phyloP scores from a whole-genome alignment of 2,329 filamentous ascomycete genomes.

The Talaromyces sp. region DNA sequence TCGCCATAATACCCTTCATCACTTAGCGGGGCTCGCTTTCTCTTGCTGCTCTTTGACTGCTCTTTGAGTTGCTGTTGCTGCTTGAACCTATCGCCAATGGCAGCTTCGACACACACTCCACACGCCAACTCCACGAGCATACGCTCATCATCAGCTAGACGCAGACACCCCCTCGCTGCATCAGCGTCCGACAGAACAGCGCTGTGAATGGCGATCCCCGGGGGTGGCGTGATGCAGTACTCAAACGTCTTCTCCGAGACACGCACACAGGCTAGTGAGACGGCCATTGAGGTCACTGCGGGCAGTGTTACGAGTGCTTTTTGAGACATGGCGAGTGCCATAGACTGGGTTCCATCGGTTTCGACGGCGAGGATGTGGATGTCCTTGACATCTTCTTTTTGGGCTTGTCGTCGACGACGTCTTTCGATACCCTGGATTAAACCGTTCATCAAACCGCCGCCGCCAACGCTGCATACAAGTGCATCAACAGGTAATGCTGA shows the following conservation, averaged over 20 bases:
- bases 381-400: constrained; percentile 18
- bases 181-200: constrained; percentile 69
- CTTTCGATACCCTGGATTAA: constrained; percentile 64
- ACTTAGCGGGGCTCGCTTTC: background rate
- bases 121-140: constrained; percentile 81
- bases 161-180: constrained; percentile 71
- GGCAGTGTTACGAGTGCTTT: constrained; percentile 60
- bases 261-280: constrained; percentile 66
- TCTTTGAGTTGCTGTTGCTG: background rate
- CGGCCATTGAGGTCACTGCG: constrained; percentile 71
- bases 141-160: constrained; percentile 76
- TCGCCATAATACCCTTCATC: constrained; percentile 14
- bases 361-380: constrained; percentile 66
- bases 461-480: constrained; percentile 74
- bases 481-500: constrained; percentile 53
- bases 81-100: constrained; percentile 27
- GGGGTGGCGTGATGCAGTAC: constrained; percentile 50
- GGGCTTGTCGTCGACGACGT: constrained; percentile 23
- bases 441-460: constrained; percentile 74
- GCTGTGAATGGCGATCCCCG: constrained; percentile 50
- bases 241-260: constrained; percentile 66
- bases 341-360: constrained; percentile 67
- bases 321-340: constrained; percentile 56
- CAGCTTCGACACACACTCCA: constrained; percentile 66
- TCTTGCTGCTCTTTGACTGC: background rate